phyloP scores from a whole-genome alignment of 805 yeast genomes.

The Candida ascalaphidarum region DNA sequence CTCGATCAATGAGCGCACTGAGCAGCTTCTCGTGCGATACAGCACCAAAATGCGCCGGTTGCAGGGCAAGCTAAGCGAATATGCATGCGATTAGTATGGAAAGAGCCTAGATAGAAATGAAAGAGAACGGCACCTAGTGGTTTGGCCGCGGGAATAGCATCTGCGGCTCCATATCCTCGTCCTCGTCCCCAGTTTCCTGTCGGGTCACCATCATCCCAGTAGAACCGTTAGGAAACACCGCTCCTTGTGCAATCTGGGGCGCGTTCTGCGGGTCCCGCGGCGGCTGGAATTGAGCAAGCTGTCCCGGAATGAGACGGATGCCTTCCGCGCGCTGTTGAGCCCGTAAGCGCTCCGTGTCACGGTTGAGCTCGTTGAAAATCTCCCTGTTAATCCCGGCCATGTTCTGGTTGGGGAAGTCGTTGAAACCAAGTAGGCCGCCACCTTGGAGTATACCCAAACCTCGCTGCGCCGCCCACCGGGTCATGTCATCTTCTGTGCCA shows the following conservation, averaged over 20 bases:
- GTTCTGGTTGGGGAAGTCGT: constrained; percentile 1
- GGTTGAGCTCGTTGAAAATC: constrained; percentile 18
- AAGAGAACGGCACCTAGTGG: constrained; percentile 3
- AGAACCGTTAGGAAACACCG: constrained; percentile 29
- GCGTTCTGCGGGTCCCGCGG: constrained; percentile 13
- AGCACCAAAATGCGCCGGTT: not conserved
- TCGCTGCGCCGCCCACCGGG: constrained; percentile 16
- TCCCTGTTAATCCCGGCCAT: constrained; percentile 16
- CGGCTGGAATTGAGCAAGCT: too few relatives aligned
- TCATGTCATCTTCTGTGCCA: constrained; percentile 15
- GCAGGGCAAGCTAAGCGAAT: too few relatives aligned
- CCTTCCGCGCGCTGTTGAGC: constrained; percentile 15
- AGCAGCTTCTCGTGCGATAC: too few relatives aligned
- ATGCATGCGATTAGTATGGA: too few relatives aligned
- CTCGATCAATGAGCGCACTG: not conserved
- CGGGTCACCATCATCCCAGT: constrained; percentile 12
- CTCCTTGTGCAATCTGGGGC: constrained; percentile 33
- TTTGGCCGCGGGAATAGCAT: constrained; percentile 17
- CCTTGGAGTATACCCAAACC: constrained; percentile 18
- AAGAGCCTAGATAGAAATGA: not conserved
- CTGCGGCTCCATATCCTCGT: constrained; percentile 23
- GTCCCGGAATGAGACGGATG: too few relatives aligned
- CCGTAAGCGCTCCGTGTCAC: constrained; percentile 23
- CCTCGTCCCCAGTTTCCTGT: constrained; percentile 21
- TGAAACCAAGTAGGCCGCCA: too few relatives aligned